Base-by-base conservation (phyloP, 352 stramenopile species). In the Phytophthora brassicae region DNA sequence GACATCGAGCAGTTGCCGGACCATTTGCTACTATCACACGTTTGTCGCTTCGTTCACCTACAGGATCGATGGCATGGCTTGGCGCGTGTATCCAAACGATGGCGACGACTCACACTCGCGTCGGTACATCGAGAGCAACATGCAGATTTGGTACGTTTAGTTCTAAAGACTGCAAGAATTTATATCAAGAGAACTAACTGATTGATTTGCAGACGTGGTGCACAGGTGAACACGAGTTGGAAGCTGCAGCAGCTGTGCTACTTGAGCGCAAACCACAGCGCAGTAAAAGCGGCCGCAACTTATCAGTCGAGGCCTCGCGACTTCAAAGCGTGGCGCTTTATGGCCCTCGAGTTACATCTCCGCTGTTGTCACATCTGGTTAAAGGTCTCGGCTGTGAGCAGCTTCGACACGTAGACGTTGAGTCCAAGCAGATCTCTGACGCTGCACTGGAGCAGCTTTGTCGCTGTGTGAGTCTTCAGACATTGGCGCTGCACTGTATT, bases 341-440 rank as follows among this genome's bases (percentile, higher is more conserved):
- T 44, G 84, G 84, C 0, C 81, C 78, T 16, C 64, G 80, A 8
- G 78, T 93, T 39, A 78, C 59, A 8, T 59, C 62, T n/a, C 35
- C 66, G 11, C 59, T 87, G 24, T 66, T 92, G 11, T 47, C 56
- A 19, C 50, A 74, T 11, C 53, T 92, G 20, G 57, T 90, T 8
- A 41, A 65, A 29, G 75, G 77, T 6, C 53, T 90, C 8, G 73
- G 64, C 6, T 56, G 26, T 9, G 23, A 52, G 12, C 68, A 75
- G n/a, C 47, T 92, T 5, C 63, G 53, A 23, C 63, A 77, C 7
- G 56, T 94, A 28, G 63, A 81, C 31, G 72, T 94, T 45, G 84
- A 94, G 62, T 92, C 82, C 36, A 94, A 88, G 68, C 82, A 91
- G 42, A 72, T 88, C 36, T 65, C 76, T 24, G 77, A 89, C 48